Evolutionary conservation across 768 basidiomycete species (phyloP).

Genomic region (Suillus subaureus): DNA sequence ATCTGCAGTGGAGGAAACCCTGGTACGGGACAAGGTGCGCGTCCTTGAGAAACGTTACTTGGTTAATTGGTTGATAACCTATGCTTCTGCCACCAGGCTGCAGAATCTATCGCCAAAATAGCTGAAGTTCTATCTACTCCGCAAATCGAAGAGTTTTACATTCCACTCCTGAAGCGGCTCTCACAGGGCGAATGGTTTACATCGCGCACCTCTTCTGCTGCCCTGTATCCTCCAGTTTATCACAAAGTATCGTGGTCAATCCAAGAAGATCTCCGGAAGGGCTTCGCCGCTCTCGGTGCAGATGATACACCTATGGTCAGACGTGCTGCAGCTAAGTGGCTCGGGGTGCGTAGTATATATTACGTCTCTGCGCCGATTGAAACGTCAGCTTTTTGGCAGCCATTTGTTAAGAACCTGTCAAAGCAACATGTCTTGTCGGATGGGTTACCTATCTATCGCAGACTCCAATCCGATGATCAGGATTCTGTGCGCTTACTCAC

Average conservation of each 20-base stretch:
- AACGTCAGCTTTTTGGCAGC: conserved; percentile 43
- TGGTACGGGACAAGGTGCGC: conserved; percentile 94
- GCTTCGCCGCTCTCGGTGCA: conserved; percentile 76
- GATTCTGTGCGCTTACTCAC: conserved; percentile 96
- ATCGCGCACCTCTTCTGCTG: conserved; percentile 92
- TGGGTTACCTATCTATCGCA: conserved; percentile 89
- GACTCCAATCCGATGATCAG: conserved; percentile 94
- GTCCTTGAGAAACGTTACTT: not conserved
- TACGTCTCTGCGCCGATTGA: conserved; percentile 16
- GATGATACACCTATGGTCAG: conserved; percentile 99
- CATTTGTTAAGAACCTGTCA: conserved; percentile 76
- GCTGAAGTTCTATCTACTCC: conserved; percentile 71
- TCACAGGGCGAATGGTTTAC: conserved; percentile 99
- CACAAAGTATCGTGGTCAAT: conserved; percentile 67
- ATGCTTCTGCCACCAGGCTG: conserved; percentile 59
- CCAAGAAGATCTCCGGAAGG: conserved; percentile 88
- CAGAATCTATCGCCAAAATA: conserved; percentile 93
- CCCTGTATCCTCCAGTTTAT: conserved; percentile 91
- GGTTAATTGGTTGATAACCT: conserved; percentile 9
- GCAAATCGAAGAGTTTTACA: conserved; percentile 88
- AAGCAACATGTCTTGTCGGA: conserved; percentile 84
- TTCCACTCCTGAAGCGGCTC: conserved; percentile 88
- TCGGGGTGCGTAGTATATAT: conserved; percentile 68
- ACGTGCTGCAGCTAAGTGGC: conserved; percentile 93
- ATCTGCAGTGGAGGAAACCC: conserved; percentile 95